Conservation (phyloP, 495 filamentous ascomycete genomes). For the Hyaloscypha variabilis region DNA sequence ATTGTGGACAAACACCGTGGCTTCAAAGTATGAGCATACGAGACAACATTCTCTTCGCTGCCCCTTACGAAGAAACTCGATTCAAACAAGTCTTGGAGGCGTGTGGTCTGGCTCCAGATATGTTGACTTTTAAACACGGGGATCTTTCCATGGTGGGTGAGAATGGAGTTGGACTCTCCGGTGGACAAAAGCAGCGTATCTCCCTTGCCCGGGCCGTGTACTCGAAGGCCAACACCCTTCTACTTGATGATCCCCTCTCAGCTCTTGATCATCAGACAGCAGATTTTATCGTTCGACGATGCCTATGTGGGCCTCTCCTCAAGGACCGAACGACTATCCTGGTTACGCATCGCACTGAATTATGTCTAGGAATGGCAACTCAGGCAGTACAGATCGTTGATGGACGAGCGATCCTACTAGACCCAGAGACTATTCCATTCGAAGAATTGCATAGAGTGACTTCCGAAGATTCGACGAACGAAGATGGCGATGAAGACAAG, state of each 20-base stretch:
- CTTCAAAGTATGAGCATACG: conserved; percentile 86
- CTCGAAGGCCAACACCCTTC: conserved; percentile 33
- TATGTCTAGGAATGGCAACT: conserved; percentile 65
- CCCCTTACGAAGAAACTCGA: conserved; percentile 64
- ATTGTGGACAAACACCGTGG: conserved; percentile 87
- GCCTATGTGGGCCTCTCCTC: conserved; percentile 65
- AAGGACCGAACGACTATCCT: conserved; percentile 66
- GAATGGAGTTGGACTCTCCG: conserved; percentile 67
- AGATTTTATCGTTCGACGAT: conserved; percentile 67
- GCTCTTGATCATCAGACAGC: conserved; percentile 69
- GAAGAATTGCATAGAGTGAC: conserved; percentile 30
- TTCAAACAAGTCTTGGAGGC: conserved; percentile 61
- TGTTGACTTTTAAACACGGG: conserved; percentile 55
- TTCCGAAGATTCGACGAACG: conserved; percentile 35
- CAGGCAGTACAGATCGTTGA: conserved; percentile 69
- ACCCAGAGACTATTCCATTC: conserved; percentile 31
- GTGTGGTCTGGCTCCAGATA: conserved; percentile 59
- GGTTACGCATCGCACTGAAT: conserved; percentile 76
- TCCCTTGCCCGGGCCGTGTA: conserved; percentile 39
- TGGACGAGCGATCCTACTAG: conserved; percentile 53
- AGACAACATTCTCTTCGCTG: conserved; percentile 56
- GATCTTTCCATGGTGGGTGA: conserved; percentile 64
- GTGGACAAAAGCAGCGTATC: conserved; percentile 64
- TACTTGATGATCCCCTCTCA: conserved; percentile 45
- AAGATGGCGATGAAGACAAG: conserved; percentile 42